A percentile compares a stretch with the other conserved stretches of the same genome.
phyloP scores from a whole-genome alignment of 768 basidiomycete species.

The Lentinula lateritia region DNA sequence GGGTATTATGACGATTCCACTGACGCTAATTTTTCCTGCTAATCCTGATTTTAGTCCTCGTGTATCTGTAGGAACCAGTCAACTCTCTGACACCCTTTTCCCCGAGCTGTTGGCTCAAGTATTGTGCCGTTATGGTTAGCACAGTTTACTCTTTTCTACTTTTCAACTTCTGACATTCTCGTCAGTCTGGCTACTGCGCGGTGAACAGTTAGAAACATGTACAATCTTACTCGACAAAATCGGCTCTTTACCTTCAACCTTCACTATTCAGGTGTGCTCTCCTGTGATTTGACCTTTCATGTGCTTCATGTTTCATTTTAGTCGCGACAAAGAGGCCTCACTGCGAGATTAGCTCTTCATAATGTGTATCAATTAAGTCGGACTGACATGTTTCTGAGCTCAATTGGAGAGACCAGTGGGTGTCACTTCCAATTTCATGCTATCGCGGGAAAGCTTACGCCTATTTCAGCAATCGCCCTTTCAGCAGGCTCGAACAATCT shows the following conservation, averaged over 20 bases:
- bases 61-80: conserved; percentile 33
- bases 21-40: neutral
- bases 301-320: conserved; percentile 19
- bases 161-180: neutral
- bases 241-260: conserved; percentile 48
- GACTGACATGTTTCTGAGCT: conserved; percentile 85
- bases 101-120: conserved; percentile 59
- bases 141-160: neutral
- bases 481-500: conserved; percentile 64
- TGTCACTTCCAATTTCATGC: conserved; percentile 3
- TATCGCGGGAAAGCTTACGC: neutral
- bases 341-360: conserved; percentile 75
- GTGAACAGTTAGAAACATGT: conserved; percentile 48
- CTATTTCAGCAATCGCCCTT: conserved; percentile 64
- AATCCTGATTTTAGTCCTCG: conserved; percentile 27
- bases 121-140: conserved; percentile 64
- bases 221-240: conserved; percentile 53
- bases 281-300: neutral
- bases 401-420: conserved; percentile 87
- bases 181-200: conserved; percentile 63
- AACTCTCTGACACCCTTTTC: conserved; percentile 43
- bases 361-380: conserved; percentile 75
- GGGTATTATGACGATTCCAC: conserved; percentile 28
- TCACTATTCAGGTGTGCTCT: conserved; percentile 47
- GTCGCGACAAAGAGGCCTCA: conserved; percentile 66